Evolutionary conservation across 768 basidiomycete species (phyloP).

Genomic region (Phlebiopsis flavidoalba): DNA sequence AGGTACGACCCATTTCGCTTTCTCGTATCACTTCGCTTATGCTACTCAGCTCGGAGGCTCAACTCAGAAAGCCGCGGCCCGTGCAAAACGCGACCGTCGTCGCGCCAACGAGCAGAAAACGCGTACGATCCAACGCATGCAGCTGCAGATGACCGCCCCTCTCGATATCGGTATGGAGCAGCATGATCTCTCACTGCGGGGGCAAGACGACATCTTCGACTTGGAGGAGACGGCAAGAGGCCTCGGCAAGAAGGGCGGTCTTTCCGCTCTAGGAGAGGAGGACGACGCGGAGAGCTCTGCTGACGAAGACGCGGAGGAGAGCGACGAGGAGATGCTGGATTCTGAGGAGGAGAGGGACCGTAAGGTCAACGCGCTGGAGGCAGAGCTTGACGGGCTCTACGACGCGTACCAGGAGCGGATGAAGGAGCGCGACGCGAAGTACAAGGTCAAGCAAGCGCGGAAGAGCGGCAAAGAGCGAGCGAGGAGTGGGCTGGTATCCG

Average conservation of each 20-base stretch:
- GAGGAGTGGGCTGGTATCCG: slow-evolving; percentile 83
- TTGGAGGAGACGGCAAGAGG: slow-evolving; percentile 56
- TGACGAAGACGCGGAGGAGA: slow-evolving; percentile 35
- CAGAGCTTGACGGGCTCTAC: slow-evolving; percentile 86
- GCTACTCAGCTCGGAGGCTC: slow-evolving; percentile 64
- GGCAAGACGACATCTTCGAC: slow-evolving; percentile 88
- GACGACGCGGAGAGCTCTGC: slow-evolving; percentile 35
- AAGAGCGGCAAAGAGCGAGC: slow-evolving; percentile 63
- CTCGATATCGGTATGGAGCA: slow-evolving; percentile 91
- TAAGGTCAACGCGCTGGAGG: slow-evolving; percentile 64
- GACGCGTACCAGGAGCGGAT: slow-evolving; percentile 78
- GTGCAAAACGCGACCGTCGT: slow-evolving; percentile 75
- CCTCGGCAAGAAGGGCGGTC: slow-evolving; percentile 34
- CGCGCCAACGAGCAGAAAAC: slow-evolving; percentile 85
- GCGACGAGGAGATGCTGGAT: slow-evolving; percentile 42
- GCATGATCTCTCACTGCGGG: slow-evolving; percentile 65
- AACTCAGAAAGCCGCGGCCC: slow-evolving; percentile 71
- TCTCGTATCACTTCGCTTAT: neutral
- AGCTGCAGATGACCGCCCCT: slow-evolving; percentile 97
- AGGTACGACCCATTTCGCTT: slow-evolving; percentile 44
- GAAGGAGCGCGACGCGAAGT: slow-evolving; percentile 83
- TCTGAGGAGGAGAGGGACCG: slow-evolving; percentile 67
- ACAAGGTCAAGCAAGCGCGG: slow-evolving; percentile 74
- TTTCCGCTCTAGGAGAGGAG: slow-evolving; percentile 32
- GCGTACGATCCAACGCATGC: slow-evolving; percentile 89